Evolutionary conservation across 169 alveolate genomes (phyloP).

Genomic region (Cryptosporidium parvum): DNA sequence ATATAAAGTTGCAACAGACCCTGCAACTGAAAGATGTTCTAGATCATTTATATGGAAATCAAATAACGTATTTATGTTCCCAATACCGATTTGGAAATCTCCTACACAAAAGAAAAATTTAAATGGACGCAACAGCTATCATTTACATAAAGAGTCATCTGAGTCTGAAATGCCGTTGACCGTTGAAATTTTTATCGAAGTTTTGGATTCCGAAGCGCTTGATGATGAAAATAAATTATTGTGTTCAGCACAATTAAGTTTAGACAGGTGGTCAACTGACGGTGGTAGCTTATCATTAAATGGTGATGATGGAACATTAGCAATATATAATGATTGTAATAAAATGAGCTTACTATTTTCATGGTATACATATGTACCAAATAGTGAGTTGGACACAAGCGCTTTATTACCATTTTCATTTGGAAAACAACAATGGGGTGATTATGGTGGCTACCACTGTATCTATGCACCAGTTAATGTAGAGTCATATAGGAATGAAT

Average conservation of each 20-base stretch:
- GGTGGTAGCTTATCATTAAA: constrained; percentile 69
- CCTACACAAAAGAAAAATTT: constrained; percentile 42
- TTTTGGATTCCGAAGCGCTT: constrained; percentile 69
- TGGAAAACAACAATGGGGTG: constrained; percentile 77
- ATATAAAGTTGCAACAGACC: constrained; percentile 75
- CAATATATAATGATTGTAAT: constrained; percentile 69
- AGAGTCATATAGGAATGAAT: constrained; percentile 43
- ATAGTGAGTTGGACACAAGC: constrained; percentile 74
- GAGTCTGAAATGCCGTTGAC: constrained; percentile 59
- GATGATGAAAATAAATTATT: constrained; percentile 68
- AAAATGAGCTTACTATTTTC: constrained; percentile 70
- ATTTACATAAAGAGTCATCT: not conserved
- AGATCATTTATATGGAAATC: constrained; percentile 75
- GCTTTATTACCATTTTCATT: constrained; percentile 73
- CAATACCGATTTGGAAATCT: constrained; percentile 71
- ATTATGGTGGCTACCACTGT: constrained; percentile 59
- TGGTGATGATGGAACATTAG: constrained; percentile 70
- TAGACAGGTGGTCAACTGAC: constrained; percentile 65
- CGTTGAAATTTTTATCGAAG: constrained; percentile 66
- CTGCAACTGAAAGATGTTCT: constrained; percentile 75
- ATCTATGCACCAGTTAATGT: constrained; percentile 74
- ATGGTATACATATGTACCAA: constrained; percentile 76
- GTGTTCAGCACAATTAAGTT: constrained; percentile 71
- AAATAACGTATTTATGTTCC: constrained; percentile 75
- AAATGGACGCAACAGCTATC: constrained; percentile 17